Evolutionary conservation across 352 stramenopile genomes (phyloP), one percentile per base, ranked within the genome.

Genomic region (Pythium guiyangense): DNA sequence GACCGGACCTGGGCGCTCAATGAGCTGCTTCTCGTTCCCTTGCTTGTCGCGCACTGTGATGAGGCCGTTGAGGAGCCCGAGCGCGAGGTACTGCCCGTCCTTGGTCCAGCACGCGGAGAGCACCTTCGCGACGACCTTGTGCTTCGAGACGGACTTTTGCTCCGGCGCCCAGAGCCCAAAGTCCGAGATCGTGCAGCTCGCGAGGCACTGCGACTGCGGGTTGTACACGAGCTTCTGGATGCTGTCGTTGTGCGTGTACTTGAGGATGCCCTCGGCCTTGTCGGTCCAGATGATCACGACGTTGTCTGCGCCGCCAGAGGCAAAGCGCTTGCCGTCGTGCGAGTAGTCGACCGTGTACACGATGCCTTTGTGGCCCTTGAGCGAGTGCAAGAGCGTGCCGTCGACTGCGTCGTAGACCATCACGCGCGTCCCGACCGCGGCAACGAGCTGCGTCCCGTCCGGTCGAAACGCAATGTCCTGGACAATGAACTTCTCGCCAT

Each of bases 201-300:
- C 88, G 27, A 98, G 86, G 60, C 86, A 94, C 39, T 97, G 82
- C 5, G 90, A 96, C 45, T 94, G 81, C 17, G 94, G 92, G 47
- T 97, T 98, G 69, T 97, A 98, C 45, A 74, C 73, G 34, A 98
- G 72, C 42, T 89, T 86, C 64, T 97, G 91, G 54, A 98, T 96
- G 18, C 78, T 89, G 60, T 97, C 90, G 63, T 96, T 96, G 84
- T 98, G 95, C 37, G 86, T 97, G 74, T 98, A 98, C 77, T 98
- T 98, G 60, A 98, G 82, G 49, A 98, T 90, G 12, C 91, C 92
- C 56, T 98, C 88, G 44, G 86, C 92, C 54, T 97, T 97, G 62
- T 88, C 78, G 26, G 84, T 98, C 95, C 95, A 98, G 64, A 98
- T 98, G 58, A 98, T 98, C n/a, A 98, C 93, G 37, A 92, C 90